Base-by-base conservation (phyloP, 1,284 basidiomycete genomes). In the Cutaneotrichosporon cyanovorans region DNA sequence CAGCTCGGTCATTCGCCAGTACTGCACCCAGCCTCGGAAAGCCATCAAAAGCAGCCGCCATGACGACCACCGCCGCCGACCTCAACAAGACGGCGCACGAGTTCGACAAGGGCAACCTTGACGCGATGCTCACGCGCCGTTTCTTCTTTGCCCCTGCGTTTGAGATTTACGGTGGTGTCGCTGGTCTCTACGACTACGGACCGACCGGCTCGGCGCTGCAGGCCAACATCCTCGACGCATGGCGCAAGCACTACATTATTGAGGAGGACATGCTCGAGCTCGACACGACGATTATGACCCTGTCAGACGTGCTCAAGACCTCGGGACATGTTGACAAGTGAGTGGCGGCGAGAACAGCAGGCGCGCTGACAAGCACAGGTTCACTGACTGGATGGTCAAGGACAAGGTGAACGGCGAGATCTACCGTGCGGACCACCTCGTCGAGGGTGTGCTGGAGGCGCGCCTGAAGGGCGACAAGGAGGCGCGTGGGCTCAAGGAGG, bases 371-470 rank as follows among this genome's bases (percentile, higher is more conserved):
- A 2, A n/a, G n/a, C n/a, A 4, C 49, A 69, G 67, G 56, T 99
- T 98, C 66, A 87, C 93, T 16, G 95, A 98, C 69, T 98, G 92
- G 92, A 98, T 98, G 95, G 87, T 89, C 68, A 95, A 95, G 75
- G 95, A 99, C 64, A 73, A 75, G 19, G 83, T 89, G 76, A 95
- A 85, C 25, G 92, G 92, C 39, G 92, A 98, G 66, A 95, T 99
- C 46, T 84, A 95, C 62, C 84, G 95, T 46, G 93, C 93, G 15
- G 93, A 99, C 71, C 95, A 98, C 73, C 80, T 99, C 23, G 89
- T 98, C 55, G 91, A 92, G 72, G 85, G 77, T 56, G 93, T 97
- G 25, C 77, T 98, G 38, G 87, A 95, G 72, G 86, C 89, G 3
- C 77, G 92, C 37, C 74, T 98, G 45, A 87, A 84, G 54, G 88